Conservation (phyloP, 192 early-diverging fungal genomes). For the Coemansia sp. region DNA sequence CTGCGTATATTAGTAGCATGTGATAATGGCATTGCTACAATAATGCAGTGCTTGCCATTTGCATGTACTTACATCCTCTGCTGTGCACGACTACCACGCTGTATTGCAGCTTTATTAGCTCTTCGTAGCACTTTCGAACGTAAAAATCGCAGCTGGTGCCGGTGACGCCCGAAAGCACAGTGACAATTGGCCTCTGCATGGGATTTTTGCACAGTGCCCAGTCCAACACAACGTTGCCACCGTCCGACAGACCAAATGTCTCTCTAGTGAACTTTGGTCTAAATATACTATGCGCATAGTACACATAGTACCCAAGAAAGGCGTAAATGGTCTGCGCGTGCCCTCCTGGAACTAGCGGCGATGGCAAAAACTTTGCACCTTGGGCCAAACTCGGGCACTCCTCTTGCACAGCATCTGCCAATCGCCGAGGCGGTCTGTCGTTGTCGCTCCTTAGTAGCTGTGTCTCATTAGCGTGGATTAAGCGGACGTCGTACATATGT, state of each 20-base stretch:
- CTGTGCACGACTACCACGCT: conserved; percentile 84
- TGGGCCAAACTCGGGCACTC: conserved; percentile 63
- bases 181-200: conserved; percentile 70
- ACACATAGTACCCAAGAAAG: conserved; percentile 51
- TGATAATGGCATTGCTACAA: neutral
- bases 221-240: conserved; percentile 84
- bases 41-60: neutral
- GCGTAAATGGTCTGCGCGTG: conserved; percentile 74
- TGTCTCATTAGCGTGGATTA: conserved; percentile 35
- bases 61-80: conserved; percentile 73
- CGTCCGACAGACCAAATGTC: conserved; percentile 75
- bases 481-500: conserved; percentile 43
- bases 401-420: conserved; percentile 34
- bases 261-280: conserved; percentile 54
- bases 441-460: conserved; percentile 9
- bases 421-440: neutral
- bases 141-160: conserved; percentile 93
- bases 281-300: conserved; percentile 53
- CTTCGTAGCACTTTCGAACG: conserved; percentile 74
- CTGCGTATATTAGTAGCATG: neutral
- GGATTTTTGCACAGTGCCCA: conserved; percentile 70
- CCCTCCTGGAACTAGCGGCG: conserved; percentile 72
- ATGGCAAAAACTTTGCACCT: conserved; percentile 62
- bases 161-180: conserved; percentile 88
- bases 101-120: conserved; percentile 65